phyloP scores from a whole-genome alignment of 1,284 basidiomycete species.

The Paramarasmius palmivorus region DNA sequence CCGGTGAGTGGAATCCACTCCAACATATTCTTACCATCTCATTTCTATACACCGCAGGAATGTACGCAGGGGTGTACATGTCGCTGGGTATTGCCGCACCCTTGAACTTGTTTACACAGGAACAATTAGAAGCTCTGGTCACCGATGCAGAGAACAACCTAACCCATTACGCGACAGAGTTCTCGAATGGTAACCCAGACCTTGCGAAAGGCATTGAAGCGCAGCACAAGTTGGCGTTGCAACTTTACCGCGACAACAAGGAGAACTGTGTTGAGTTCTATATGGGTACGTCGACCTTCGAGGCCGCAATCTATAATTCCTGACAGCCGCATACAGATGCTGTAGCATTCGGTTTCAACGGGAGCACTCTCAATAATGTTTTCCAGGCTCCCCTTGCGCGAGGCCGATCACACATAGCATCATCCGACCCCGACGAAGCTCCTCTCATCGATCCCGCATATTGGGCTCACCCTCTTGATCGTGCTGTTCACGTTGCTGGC shows the following conservation, averaged over 20 bases:
- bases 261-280: constrained; percentile 28
- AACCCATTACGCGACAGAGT: constrained; percentile 22
- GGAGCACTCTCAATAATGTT: constrained; percentile 28
- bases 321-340: no score
- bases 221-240: constrained; percentile 26
- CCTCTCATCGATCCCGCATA: constrained; percentile 28
- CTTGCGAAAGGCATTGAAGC: constrained; percentile 29
- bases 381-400: constrained; percentile 30
- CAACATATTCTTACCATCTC: no score
- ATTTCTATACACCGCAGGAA: constrained; percentile 15
- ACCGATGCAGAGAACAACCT: constrained; percentile 21
- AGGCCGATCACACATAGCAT: constrained; percentile 31
- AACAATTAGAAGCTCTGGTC: constrained; percentile 19
- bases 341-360: no score
- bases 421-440: constrained; percentile 19
- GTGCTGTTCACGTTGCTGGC: constrained; percentile 22
- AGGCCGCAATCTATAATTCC: constrained; percentile 25
- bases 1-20: constrained; percentile 24
- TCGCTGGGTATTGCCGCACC: constrained; percentile 28
- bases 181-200: constrained; percentile 30
- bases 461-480: constrained; percentile 28
- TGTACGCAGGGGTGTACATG: constrained; percentile 27
- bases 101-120: constrained; percentile 23
- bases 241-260: constrained; percentile 23
- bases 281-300: constrained; percentile 23